A percentile compares a stretch with the other conserved stretches of the same genome.
phyloP scores from a whole-genome alignment of 2,329 filamentous ascomycete species.

The Nannizzia gypsea region DNA sequence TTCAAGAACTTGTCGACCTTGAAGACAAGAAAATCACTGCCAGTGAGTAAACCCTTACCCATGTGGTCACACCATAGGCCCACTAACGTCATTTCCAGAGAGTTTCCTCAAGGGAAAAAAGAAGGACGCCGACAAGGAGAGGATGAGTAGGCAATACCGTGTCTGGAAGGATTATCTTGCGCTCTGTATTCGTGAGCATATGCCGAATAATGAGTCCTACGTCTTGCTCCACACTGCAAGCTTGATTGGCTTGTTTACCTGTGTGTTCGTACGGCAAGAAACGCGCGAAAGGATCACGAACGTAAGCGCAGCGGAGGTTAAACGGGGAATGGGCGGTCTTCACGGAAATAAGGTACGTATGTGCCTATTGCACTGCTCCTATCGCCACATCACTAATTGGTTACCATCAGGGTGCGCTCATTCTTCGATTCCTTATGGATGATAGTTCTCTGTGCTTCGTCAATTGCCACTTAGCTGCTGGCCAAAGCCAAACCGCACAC shows the following conservation, averaged over 20 bases:
- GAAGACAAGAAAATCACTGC: constrained; percentile 96
- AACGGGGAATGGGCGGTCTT: constrained; percentile 87
- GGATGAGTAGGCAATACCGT: constrained; percentile 95
- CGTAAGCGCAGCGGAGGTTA: constrained; percentile 70
- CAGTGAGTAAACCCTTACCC: constrained; percentile 42
- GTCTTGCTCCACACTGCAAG: constrained; percentile 78
- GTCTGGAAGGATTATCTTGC: constrained; percentile 89
- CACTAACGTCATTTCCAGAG: constrained; percentile 38
- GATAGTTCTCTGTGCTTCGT: constrained; percentile 92
- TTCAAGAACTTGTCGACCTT: constrained; percentile 95
- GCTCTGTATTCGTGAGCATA: constrained; percentile 68
- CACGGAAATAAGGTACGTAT: constrained; percentile 72
- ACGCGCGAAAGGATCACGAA: constrained; percentile 65
- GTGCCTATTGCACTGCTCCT: no score
- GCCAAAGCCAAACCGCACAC: constrained; percentile 77
- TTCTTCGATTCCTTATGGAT: constrained; percentile 85
- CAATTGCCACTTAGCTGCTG: constrained; percentile 93
- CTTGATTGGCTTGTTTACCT: constrained; percentile 89
- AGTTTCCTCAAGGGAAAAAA: constrained; percentile 66
- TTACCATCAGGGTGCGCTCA: constrained; percentile 56
- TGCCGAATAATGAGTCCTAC: constrained; percentile 62
- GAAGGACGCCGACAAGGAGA: constrained; percentile 64
- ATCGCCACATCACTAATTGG: background rate
- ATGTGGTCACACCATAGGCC: background rate
- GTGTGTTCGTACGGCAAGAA: constrained; percentile 79